A percentile compares a stretch with the other conserved stretches of the same genome.
Conservation (phyloP, 75 land plant genomes). For the Selaginella tamariscina region DNA sequence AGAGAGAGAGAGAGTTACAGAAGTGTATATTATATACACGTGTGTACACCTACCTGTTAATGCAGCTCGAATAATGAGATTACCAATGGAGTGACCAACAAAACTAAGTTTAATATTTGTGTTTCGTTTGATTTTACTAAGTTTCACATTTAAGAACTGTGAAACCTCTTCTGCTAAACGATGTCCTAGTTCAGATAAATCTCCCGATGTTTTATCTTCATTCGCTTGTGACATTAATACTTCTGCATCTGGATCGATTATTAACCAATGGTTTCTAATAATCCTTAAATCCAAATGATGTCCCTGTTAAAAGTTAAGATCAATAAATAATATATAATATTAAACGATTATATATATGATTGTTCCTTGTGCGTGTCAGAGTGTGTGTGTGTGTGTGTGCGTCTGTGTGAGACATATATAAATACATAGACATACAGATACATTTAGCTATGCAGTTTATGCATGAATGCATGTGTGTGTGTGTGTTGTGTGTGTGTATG, state of each 20-base stretch:
- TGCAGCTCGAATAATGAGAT: conserved; percentile 66
- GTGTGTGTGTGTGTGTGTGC: too few species aligned
- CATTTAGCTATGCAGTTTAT: too few species aligned
- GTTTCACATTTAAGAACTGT: conserved; percentile 49
- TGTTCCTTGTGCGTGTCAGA: too few species aligned
- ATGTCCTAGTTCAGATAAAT: conserved; percentile 68
- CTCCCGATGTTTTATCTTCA: conserved; percentile 72
- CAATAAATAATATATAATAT: not conserved
- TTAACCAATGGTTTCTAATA: conserved; percentile 78
- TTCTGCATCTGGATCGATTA: conserved; percentile 67
- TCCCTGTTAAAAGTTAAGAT: conserved; percentile 33
- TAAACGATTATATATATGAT: too few species aligned
- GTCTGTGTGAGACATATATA: too few species aligned
- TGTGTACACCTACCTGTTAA: conserved; percentile 44
- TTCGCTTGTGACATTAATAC: conserved; percentile 70
- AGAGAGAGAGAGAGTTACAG: too few species aligned
- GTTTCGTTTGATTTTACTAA: conserved; percentile 41
- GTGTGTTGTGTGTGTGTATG: too few species aligned
- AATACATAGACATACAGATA: too few species aligned
- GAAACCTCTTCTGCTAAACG: conserved; percentile 70
- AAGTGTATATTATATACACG: too few species aligned
- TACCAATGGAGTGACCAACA: conserved; percentile 94
- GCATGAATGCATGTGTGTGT: too few species aligned
- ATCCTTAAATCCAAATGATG: conserved; percentile 86
- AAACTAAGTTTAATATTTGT: conserved; percentile 57